Percentiles rank a stretch among this genome's conserved stretches.
phyloP scores from a whole-genome alignment of 2,329 filamentous ascomycete genomes.

The Phymatotrichopsis omnivora region DNA sequence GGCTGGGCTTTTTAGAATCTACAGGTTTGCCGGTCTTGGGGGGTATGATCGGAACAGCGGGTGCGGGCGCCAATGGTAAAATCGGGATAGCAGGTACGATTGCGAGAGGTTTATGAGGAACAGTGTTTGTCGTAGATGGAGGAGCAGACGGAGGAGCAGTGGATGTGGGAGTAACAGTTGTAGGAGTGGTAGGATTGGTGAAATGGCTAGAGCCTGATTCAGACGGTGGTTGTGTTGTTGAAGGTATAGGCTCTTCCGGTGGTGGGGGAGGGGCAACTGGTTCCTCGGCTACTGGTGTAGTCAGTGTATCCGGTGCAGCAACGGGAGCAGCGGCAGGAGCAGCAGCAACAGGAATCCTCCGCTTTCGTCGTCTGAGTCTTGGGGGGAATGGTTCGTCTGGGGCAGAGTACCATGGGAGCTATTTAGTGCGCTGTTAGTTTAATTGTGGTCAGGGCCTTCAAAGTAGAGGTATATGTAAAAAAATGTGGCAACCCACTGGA shows the following conservation, averaged over 20 bases:
- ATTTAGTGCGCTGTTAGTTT: too few relatives aligned
- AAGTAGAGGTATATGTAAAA: background rate
- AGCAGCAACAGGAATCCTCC: conserved; percentile 37
- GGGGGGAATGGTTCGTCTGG: conserved; percentile 40
- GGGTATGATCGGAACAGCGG: conserved; percentile 35
- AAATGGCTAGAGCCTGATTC: conserved; percentile 20
- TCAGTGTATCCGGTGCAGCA: background rate
- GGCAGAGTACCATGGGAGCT: conserved; percentile 44
- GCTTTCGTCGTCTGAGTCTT: conserved; percentile 37
- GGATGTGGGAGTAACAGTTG: conserved; percentile 23
- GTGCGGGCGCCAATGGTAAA: conserved; percentile 40
- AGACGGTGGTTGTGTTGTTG: conserved; percentile 14
- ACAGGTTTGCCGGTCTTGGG: conserved; percentile 14
- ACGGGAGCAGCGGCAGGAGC: conserved; percentile 21
- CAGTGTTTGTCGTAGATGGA: conserved; percentile 13
- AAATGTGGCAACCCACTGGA: conserved; percentile 7
- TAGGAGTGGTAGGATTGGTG: too few relatives aligned
- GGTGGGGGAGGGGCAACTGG: background rate
- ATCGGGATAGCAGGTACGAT: conserved; percentile 9
- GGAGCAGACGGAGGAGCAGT: conserved; percentile 21
- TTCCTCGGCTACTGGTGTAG: background rate
- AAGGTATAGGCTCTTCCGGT: conserved; percentile 1
- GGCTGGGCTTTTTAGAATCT: conserved; percentile 1
- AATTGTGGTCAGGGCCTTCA: too few relatives aligned
- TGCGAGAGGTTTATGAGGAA: conserved; percentile 14